Conservation (phyloP, 208 protist species). For the Endotrypanum monterogeii region DNA sequence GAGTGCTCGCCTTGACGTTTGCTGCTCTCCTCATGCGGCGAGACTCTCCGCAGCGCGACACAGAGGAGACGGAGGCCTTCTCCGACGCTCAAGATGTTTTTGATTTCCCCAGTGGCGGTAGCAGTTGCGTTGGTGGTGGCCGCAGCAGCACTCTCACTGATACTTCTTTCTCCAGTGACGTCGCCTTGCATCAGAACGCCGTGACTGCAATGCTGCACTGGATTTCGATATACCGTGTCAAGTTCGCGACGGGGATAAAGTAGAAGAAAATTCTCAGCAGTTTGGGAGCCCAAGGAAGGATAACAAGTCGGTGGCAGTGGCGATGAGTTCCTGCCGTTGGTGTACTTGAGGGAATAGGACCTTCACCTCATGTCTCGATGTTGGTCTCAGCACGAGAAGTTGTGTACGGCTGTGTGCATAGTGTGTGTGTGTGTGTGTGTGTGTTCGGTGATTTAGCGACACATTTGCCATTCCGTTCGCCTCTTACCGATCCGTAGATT, state of each 20-base stretch:
- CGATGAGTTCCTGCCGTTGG: not conserved
- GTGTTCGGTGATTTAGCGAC: too few relatives aligned
- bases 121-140: not conserved
- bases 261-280: not conserved
- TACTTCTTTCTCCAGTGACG: slow-evolving; percentile 38
- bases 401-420: not conserved
- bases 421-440: not conserved
- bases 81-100: slow-evolving; percentile 27
- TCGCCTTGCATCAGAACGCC: slow-evolving; percentile 45
- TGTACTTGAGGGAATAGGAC: not conserved
- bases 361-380: not conserved
- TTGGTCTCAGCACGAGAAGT: not conserved
- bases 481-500: not conserved
- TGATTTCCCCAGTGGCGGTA: not conserved
- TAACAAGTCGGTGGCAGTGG: not conserved
- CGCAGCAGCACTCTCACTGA: slow-evolving; percentile 6
- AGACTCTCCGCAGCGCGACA: slow-evolving; percentile 1
- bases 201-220: slow-evolving; percentile 72
- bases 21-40: slow-evolving; percentile 60
- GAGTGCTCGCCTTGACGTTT: slow-evolving; percentile 78
- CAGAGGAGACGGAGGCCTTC: slow-evolving; percentile 27
- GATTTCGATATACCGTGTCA: slow-evolving; percentile 58
- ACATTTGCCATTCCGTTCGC: not conserved
- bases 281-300: not conserved
- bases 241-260: slow-evolving; percentile 36